phyloP scores from a whole-genome alignment of 768 basidiomycete species.

The Leucocoprinus leucothites region DNA sequence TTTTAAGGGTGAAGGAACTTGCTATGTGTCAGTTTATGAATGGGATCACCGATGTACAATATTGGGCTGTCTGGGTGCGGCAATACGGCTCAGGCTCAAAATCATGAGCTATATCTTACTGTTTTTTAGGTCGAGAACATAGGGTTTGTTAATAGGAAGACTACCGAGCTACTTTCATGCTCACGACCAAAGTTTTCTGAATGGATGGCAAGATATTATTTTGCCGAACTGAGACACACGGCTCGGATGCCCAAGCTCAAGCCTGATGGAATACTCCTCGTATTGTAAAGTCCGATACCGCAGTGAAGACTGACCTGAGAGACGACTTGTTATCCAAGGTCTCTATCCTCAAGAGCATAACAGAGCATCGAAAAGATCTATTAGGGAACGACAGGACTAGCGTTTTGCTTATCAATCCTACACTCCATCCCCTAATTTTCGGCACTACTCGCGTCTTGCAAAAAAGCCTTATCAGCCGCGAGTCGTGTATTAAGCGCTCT shows the following conservation, averaged over 20 bases:
- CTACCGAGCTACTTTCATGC: slow-evolving; percentile 5
- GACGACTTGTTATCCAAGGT: slow-evolving; percentile 20
- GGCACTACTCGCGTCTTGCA: slow-evolving; percentile 22
- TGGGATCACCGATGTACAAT: slow-evolving; percentile 28
- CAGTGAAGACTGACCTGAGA: slow-evolving; percentile 20
- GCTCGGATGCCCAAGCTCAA: slow-evolving; percentile 14
- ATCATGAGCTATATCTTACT: background rate
- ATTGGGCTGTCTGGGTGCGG: slow-evolving; percentile 29
- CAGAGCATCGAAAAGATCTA: slow-evolving; percentile 38
- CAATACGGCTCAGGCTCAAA: background rate
- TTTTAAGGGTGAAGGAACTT: slow-evolving; percentile 25
- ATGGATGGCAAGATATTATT: slow-evolving; percentile 21
- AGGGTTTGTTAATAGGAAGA: slow-evolving; percentile 19
- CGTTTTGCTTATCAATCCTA: slow-evolving; percentile 39
- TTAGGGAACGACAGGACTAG: slow-evolving; percentile 36
- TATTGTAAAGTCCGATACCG: slow-evolving; percentile 26
- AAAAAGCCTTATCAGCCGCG: background rate
- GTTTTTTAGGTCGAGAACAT: background rate
- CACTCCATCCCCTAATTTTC: slow-evolving; percentile 34
- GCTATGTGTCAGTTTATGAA: slow-evolving; percentile 34
- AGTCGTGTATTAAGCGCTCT: slow-evolving; percentile 16
- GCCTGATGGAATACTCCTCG: slow-evolving; percentile 15
- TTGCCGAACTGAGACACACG: slow-evolving; percentile 21
- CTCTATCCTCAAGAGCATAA: slow-evolving; percentile 28
- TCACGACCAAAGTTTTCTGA: slow-evolving; percentile 1